Evolutionary conservation across 2,329 filamentous ascomycete genomes (phyloP), one percentile per base, ranked within the genome.

Genomic region (Sporothrix luriei): DNA sequence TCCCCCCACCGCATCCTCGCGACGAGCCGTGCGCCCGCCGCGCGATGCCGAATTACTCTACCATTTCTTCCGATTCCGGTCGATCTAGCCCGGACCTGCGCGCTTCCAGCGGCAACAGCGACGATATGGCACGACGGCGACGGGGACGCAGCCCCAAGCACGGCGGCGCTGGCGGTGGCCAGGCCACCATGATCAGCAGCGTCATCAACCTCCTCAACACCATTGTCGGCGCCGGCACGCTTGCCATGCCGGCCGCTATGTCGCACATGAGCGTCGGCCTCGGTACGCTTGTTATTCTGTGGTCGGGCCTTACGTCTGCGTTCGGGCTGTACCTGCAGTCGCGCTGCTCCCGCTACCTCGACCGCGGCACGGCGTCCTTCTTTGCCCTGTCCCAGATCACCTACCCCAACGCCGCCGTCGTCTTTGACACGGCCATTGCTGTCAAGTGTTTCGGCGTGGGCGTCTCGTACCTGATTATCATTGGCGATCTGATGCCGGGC

Each of bases 361-460:
- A 98, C 73, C 87, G 93, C 72, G 95, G 95, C 54, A 87, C 88
- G 5, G 88, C 94, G 0, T 97, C 93, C 48, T 99, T 99, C 82
- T 97, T 97, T 77, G 93, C 94, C n/a, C 84, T 99, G 19, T 97
- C 93, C 16, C 94, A 99, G 79, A 88, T 99, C 73, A 98, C 95
- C 5, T 99, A 98, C 76, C 95, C 95, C 1, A 97, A 97, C 78
- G 93, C 94, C 2, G 92, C 95, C 10, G 93, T 99, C 61, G 85
- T 98, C 59, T 99, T 99, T 78, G 95, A 99, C 80, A 90, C 90
- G 7, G 95, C 95, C 6, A 99, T 99, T 77, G 93, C 94, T 14
- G 89, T 99, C 77, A 99, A 99, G 79, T 99, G 95, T 80, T 99
- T 99, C 78, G 95, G 95, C 49, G 95, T 99, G 11, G 95, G 92